Conservation (phyloP, 495 filamentous ascomycete genomes). For the Penicillium canariense region DNA sequence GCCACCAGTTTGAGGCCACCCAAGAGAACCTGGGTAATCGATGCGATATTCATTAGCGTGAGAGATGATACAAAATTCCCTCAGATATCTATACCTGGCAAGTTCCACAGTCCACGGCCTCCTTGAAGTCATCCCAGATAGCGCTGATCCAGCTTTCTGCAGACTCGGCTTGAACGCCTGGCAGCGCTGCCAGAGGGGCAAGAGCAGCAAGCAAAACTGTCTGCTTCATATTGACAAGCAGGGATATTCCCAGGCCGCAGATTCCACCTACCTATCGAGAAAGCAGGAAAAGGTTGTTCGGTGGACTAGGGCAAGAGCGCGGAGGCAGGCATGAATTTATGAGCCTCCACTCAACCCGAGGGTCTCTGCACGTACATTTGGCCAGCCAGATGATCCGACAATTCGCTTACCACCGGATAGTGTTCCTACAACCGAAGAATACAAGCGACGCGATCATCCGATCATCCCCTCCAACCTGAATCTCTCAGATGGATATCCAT, state of each 20-base stretch:
- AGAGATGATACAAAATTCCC: not conserved
- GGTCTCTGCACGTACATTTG: not conserved
- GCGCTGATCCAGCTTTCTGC: slow-evolving; percentile 11
- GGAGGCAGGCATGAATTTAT: slow-evolving; percentile 4
- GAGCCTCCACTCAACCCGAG: not conserved
- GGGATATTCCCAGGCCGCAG: not conserved
- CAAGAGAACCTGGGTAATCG: slow-evolving; percentile 35
- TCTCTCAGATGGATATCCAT: not conserved
- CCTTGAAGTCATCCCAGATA: slow-evolving; percentile 26
- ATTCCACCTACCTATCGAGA: no score
- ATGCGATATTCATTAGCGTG: no score
- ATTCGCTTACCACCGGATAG: slow-evolving; percentile 6
- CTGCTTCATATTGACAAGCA: slow-evolving; percentile 6
- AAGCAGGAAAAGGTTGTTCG: no score
- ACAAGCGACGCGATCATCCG: slow-evolving; percentile 1
- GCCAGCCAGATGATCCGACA: slow-evolving; percentile 3
- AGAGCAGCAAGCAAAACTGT: slow-evolving; percentile 3
- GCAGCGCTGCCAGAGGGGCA: slow-evolving; percentile 3
- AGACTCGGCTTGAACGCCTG: slow-evolving; percentile 3
- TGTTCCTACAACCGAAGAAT: slow-evolving; percentile 1
- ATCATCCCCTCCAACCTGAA: not conserved
- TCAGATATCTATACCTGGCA: slow-evolving; percentile 15
- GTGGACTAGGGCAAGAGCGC: not conserved
- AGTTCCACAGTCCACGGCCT: slow-evolving; percentile 20
- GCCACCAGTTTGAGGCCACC: slow-evolving; percentile 46